Evolutionary conservation across 352 stramenopile species (phyloP).

Genomic region (Peronospora tabacina): DNA sequence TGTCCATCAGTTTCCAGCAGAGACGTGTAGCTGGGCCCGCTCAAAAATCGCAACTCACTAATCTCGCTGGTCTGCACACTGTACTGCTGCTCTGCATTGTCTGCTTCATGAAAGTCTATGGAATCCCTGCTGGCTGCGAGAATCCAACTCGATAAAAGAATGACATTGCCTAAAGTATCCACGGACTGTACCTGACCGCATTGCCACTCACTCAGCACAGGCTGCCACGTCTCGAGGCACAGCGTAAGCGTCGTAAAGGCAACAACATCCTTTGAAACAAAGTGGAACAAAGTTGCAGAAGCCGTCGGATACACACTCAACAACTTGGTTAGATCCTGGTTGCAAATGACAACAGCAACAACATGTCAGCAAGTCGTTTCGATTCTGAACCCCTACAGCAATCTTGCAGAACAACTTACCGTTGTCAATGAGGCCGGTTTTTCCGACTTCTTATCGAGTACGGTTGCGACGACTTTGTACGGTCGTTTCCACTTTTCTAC

Average conservation of each 20-base stretch:
- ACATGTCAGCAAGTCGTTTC: slow-evolving; percentile 1
- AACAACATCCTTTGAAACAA: slow-evolving; percentile 45
- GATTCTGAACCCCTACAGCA: background rate
- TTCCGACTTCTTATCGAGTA: slow-evolving; percentile 31
- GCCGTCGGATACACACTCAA: slow-evolving; percentile 29
- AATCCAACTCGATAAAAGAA: slow-evolving; percentile 20
- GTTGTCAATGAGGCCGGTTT: background rate
- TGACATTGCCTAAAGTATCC: slow-evolving; percentile 4
- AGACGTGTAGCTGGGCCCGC: slow-evolving; percentile 28
- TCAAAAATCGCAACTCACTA: slow-evolving; percentile 45
- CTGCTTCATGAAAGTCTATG: slow-evolving; percentile 8
- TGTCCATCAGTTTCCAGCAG: slow-evolving; percentile 2
- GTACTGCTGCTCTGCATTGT: slow-evolving; percentile 14
- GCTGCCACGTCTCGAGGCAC: slow-evolving; percentile 73
- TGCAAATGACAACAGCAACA: slow-evolving; percentile 4
- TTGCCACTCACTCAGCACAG: slow-evolving; percentile 58
- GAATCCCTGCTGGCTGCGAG: slow-evolving; percentile 7
- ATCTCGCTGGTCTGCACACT: slow-evolving; percentile 29
- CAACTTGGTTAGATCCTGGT: slow-evolving; percentile 24
- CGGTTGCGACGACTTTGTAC: slow-evolving; percentile 66
- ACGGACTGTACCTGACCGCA: slow-evolving; percentile 36
- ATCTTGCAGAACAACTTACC: slow-evolving; percentile 13
- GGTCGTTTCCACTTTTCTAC: slow-evolving; percentile 70
- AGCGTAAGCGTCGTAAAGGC: slow-evolving; percentile 71
- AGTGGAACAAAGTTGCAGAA: slow-evolving; percentile 4